Base-by-base conservation (phyloP, 2,329 filamentous ascomycete species). In the Plenodomus biglobosus region DNA sequence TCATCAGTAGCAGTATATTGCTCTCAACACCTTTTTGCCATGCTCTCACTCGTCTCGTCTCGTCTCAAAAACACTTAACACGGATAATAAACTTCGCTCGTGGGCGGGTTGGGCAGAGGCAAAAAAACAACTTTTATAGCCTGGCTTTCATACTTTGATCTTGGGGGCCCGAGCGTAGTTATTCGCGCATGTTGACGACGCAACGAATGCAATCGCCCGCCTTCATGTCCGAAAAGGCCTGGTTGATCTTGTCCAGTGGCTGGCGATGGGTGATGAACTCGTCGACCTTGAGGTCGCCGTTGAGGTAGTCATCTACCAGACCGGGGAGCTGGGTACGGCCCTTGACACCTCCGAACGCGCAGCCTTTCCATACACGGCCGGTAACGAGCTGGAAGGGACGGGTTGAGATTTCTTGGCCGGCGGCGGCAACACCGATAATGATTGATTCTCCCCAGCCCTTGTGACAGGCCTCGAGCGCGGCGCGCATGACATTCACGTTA, bases 381-480 rank as follows among this genome's bases (percentile, higher is more conserved):
- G 94, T 99, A 62, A 99, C 94, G 55, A 99, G 85, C 80, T 97
- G 94, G 86, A 99, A 99, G 71, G 94, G 92, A 73, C 92, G 83
- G 44, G 92, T 97, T 58, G 86, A 81, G 62, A 97, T 97, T 78
- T 97, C 92, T 77, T 96, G 92, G 43, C 92, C 92, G 50, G 92
- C 92, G 61, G 92, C 92, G 53, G 92, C 92, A 57, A 99, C 94
- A 74, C 94, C 94, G 67, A 99, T 99, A 73, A 99, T 85, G 75
- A 99, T 96, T 71, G 88, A 95, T 81, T 96, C 85, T 66, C 94
- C 94, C 94, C 94, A 99, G 40, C 94, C 94, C 84, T 99, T 99
- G 81, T 99, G 94, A 80, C 92, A 97, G 40, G 94, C 92, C 79
- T 99, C 92, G 52, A 99, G 85, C 35, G 94, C 94, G 44, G 90